These are phyloP conservation scores for Trichocladium uniseriatum DNA, from an alignment of 495 filamentous ascomycete genomes.

Conservation along the genomic window DNA sequence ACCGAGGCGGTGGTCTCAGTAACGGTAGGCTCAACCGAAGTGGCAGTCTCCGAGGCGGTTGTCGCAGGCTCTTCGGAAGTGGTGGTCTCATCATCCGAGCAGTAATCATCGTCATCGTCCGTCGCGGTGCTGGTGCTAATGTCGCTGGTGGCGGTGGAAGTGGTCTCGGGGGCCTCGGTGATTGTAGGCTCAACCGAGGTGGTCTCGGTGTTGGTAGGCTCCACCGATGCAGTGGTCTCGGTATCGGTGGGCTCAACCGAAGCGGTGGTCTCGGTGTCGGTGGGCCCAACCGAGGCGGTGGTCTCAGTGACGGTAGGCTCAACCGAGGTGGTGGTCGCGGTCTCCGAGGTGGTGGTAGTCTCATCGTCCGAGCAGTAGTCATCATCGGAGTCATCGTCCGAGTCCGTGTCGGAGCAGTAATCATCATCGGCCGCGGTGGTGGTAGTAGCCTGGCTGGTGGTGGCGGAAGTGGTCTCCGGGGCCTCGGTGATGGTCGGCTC, in stretches of 20 bases:
- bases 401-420: conserved; percentile 5
- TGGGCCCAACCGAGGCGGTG: background rate
- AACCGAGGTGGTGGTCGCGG: conserved; percentile 1
- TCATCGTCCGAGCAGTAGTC: background rate
- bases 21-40: background rate
- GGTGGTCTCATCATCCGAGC: conserved; percentile 10
- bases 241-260: background rate
- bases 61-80: background rate
- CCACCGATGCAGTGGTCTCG: background rate
- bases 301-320: background rate
- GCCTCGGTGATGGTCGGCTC: background rate
- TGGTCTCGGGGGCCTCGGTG: background rate
- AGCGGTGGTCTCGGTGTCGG: conserved; percentile 1
- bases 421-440: conserved; percentile 6
- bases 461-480: conserved; percentile 4
- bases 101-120: conserved; percentile 6
- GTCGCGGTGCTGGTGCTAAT: background rate
- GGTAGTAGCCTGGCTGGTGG: background rate
- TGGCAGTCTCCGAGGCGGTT: background rate
- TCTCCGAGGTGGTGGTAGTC: background rate
- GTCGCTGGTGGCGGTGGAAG: conserved; percentile 1
- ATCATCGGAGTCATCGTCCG: too few relatives aligned
- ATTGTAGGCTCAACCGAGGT: background rate
- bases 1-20: background rate
- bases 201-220: background rate